Evolutionary conservation across 441 rosid species (phyloP), one percentile per base, ranked within the genome.

Genomic region (Erysimum pusillum): DNA sequence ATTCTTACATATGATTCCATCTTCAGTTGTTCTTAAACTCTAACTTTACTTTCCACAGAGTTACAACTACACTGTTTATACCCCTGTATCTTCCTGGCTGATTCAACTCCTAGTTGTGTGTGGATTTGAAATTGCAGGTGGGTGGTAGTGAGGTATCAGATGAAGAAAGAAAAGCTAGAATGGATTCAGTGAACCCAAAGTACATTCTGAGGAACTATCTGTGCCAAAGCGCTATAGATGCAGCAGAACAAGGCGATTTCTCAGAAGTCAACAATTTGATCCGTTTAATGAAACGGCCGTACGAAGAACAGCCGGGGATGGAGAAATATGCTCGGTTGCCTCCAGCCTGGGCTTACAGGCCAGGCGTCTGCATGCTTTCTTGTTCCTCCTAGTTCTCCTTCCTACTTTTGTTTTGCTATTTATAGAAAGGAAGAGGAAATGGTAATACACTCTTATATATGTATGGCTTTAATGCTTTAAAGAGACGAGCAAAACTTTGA

Each of bases 321-420:
- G 97, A 96, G 80, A 96, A 92, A 69, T 96, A 93, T 53, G 97
- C 97, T 7, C 89, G 98, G 38, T 82, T 96, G 83, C 99, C 99
- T 25, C 99, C 99, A 2, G 98, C 98, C 0, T 96, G 99, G 98
- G 99, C 99, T n/a, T 93, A 93, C 75, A 80, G 98, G 42, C 98
- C 99, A 9, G 99, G 99, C 4, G 98, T 96, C 64, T 88, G 97
- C 76, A 96, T 93, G 99, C 97, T 93, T 63, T 96, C 98, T 75
- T 93, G 98, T 57, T 96, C 99, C 69, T 96, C 98, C 2, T 96
- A 82, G 93, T 77, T 70, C 73, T 12, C 63, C 46, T 35, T 66
- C 68, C 28, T 65, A 39, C 62, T 59, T 9, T 58, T 49, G 58
- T 51, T 83, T 74, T 68, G 49, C 70, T 70, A 70, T 59, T 8